Evolutionary conservation across 768 basidiomycete species (phyloP).

Genomic region (Podaxis carcinomalis): DNA sequence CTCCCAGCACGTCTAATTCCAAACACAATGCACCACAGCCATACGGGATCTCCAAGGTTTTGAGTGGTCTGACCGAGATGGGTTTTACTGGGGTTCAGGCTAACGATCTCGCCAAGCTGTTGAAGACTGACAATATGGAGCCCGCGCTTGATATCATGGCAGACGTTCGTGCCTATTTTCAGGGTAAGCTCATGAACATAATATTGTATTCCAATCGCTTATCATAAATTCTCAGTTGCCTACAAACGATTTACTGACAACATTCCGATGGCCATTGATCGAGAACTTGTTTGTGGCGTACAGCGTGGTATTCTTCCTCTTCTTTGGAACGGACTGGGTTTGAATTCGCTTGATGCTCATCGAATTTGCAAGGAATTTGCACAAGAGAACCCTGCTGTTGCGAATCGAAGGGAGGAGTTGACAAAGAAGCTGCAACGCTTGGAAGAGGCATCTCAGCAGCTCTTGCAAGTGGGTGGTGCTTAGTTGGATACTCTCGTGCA

Average conservation of each 20-base stretch:
- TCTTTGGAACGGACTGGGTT: constrained; percentile 44
- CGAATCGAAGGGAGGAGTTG: constrained; percentile 43
- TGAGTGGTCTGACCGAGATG: constrained; percentile 31
- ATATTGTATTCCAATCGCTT: not conserved
- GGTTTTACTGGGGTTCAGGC: constrained; percentile 36
- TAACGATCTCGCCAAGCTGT: constrained; percentile 43
- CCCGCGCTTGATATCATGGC: constrained; percentile 65
- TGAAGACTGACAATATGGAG: constrained; percentile 40
- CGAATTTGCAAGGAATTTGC: constrained; percentile 49
- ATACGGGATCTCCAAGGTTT: constrained; percentile 27
- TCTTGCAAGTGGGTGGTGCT: constrained; percentile 9
- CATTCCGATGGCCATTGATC: constrained; percentile 52
- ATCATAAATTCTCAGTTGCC: constrained; percentile 35
- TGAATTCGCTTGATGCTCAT: constrained; percentile 44
- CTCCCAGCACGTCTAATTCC: constrained; percentile 2
- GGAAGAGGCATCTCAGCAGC: constrained; percentile 8
- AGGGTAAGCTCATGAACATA: constrained; percentile 39
- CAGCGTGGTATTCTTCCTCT: constrained; percentile 39
- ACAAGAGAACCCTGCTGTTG: constrained; percentile 43
- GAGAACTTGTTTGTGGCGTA: constrained; percentile 50
- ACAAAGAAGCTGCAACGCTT: constrained; percentile 49
- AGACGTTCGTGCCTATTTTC: constrained; percentile 68
- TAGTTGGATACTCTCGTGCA: not conserved
- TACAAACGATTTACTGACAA: constrained; percentile 59
- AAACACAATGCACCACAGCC: not conserved